Conservation (phyloP, 2,329 filamentous ascomycete species). For the Verruconis gallopava region DNA sequence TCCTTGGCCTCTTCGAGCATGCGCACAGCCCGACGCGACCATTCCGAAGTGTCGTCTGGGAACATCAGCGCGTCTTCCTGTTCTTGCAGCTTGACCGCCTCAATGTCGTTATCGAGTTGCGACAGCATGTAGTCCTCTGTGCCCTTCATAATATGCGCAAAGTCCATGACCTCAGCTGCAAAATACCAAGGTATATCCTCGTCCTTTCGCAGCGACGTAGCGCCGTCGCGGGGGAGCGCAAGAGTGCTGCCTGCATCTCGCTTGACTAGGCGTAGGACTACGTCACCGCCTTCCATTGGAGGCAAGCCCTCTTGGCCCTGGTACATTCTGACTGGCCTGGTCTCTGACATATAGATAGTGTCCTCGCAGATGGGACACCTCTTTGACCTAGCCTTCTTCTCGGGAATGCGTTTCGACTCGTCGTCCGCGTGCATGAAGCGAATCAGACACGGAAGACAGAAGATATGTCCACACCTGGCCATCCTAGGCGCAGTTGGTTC, state of each 20-base stretch:
- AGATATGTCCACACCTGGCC: constrained; percentile 95
- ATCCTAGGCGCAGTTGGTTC: constrained; percentile 88
- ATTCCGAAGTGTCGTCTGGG: constrained; percentile 73
- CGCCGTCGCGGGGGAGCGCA: constrained; percentile 72
- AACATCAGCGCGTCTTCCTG: constrained; percentile 86
- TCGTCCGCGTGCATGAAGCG: constrained; percentile 86
- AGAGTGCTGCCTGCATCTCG: constrained; percentile 69
- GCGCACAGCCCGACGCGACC: constrained; percentile 73
- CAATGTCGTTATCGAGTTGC: constrained; percentile 69
- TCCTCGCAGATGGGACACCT: constrained; percentile 97
- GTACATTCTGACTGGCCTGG: constrained; percentile 81
- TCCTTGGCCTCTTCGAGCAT: constrained; percentile 65
- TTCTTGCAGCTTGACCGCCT: constrained; percentile 61
- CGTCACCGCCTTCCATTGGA: constrained; percentile 74
- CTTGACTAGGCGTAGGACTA: constrained; percentile 76
- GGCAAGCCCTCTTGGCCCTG: constrained; percentile 72
- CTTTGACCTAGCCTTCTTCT: constrained; percentile 70
- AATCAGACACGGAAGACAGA: constrained; percentile 84
- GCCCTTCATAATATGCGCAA: constrained; percentile 89
- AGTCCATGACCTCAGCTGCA: constrained; percentile 86
- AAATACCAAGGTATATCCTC: constrained; percentile 91
- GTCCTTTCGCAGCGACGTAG: constrained; percentile 52
- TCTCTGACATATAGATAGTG: constrained; percentile 81
- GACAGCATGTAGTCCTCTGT: constrained; percentile 74
- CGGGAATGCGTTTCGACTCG: constrained; percentile 43